Conservation (phyloP, 1,284 basidiomycete species). For the Irpex lacteus region DNA sequence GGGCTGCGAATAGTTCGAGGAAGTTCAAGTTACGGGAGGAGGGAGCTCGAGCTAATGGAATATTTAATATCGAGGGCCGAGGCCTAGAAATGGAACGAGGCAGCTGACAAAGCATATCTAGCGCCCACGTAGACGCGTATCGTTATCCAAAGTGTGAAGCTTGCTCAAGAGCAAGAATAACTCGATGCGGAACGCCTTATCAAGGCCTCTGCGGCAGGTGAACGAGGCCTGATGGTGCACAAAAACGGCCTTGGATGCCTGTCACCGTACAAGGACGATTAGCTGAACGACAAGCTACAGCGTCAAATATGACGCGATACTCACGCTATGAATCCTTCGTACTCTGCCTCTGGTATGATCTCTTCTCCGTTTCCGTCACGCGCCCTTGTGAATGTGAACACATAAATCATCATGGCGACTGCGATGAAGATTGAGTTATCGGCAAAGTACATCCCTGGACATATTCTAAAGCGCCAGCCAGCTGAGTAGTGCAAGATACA, state of each 20-base stretch:
- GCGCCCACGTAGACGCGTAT: too few relatives aligned
- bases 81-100: too few relatives aligned
- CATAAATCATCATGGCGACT: constrained; percentile 28
- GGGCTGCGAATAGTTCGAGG: too few relatives aligned
- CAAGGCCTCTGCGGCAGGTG: constrained; percentile 5
- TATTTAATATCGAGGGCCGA: too few relatives aligned
- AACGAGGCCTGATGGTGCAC: constrained; percentile 12
- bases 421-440: constrained; percentile 32
- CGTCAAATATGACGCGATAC: background rate
- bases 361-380: constrained; percentile 26
- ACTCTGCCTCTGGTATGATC: constrained; percentile 30
- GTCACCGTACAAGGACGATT: background rate
- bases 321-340: constrained; percentile 28
- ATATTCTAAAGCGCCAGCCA: constrained; percentile 21
- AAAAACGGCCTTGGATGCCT: constrained; percentile 12
- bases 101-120: too few relatives aligned
- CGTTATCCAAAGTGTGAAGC: too few relatives aligned
- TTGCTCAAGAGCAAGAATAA: too few relatives aligned
- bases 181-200: background rate
- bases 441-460: constrained; percentile 33
- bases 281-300: background rate
- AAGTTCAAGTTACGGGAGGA: too few relatives aligned
- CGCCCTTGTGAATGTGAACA: constrained; percentile 29
- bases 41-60: too few relatives aligned
- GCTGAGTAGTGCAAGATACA: background rate